These are phyloP conservation scores for Diddensiella caesifluorescens DNA, from an alignment of 805 yeast species.

Conservation along the genomic window DNA sequence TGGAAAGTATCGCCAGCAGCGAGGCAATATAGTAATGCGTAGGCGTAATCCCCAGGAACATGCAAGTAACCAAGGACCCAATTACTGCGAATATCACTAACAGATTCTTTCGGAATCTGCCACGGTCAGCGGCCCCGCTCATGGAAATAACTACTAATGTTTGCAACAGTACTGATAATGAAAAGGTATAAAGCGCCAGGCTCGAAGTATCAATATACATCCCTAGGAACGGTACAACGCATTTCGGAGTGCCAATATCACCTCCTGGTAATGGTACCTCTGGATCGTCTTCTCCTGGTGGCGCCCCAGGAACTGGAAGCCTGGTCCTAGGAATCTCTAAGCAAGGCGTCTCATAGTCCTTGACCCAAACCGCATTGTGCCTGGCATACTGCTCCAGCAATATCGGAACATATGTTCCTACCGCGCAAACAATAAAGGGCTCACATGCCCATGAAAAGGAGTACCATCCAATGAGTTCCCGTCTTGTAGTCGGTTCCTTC, in stretches of 20 bases:
- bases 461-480: constrained; percentile 60
- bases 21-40: constrained; percentile 48
- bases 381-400: constrained; percentile 67
- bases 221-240: constrained; percentile 46
- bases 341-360: constrained; percentile 58
- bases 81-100: constrained; percentile 51
- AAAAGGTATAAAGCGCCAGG: constrained; percentile 67
- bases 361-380: constrained; percentile 58
- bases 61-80: constrained; percentile 53
- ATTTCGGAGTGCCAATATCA: constrained; percentile 27
- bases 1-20: constrained; percentile 54
- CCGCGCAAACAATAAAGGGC: constrained; percentile 74
- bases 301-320: constrained; percentile 17
- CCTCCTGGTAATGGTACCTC: constrained; percentile 18
- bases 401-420: constrained; percentile 72
- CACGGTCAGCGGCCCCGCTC: constrained; percentile 67
- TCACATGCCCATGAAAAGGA: constrained; percentile 70
- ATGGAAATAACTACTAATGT: constrained; percentile 64
- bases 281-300: constrained; percentile 8
- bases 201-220: constrained; percentile 64
- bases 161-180: constrained; percentile 66
- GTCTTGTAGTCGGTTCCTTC: constrained; percentile 1
- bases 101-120: constrained; percentile 52
- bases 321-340: constrained; percentile 25
- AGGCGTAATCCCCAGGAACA: constrained; percentile 37